A percentile compares a stretch with the other conserved stretches of the same genome.
Conservation (phyloP, 257 asterid genomes). For the Haberlea rhodopensis region DNA sequence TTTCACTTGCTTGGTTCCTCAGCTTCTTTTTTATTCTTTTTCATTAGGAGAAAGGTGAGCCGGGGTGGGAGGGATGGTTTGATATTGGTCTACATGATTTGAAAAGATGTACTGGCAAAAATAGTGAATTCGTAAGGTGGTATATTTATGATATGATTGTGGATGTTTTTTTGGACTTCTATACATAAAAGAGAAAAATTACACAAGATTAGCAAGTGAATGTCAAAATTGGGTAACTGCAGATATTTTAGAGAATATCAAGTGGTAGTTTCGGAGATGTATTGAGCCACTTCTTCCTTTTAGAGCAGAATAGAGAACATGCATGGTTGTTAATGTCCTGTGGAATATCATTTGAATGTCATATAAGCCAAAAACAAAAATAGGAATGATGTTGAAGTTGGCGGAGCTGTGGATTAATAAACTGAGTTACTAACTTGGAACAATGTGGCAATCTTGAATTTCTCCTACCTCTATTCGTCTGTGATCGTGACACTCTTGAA, state of each 20-base stretch:
- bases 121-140: too few relatives aligned
- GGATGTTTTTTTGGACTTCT: background rate
- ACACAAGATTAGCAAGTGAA: too few relatives aligned
- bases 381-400: background rate
- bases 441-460: background rate
- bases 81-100: background rate
- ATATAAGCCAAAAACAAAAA: background rate
- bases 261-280: too few relatives aligned
- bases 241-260: too few relatives aligned
- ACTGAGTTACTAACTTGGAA: background rate
- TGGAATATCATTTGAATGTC: background rate
- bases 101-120: too few relatives aligned
- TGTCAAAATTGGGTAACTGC: too few relatives aligned
- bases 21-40: too few relatives aligned
- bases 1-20: background rate
- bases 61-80: too few relatives aligned
- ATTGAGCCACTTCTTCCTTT: background rate
- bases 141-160: background rate
- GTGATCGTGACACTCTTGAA: too few relatives aligned
- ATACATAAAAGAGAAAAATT: slow-evolving; percentile 1
- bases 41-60: too few relatives aligned
- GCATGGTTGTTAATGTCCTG: background rate
- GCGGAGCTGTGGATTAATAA: background rate
- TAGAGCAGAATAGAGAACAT: background rate
- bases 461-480: background rate